phyloP scores from a whole-genome alignment of 148 eudicot species.

The Fagopyrum homotropicum region DNA sequence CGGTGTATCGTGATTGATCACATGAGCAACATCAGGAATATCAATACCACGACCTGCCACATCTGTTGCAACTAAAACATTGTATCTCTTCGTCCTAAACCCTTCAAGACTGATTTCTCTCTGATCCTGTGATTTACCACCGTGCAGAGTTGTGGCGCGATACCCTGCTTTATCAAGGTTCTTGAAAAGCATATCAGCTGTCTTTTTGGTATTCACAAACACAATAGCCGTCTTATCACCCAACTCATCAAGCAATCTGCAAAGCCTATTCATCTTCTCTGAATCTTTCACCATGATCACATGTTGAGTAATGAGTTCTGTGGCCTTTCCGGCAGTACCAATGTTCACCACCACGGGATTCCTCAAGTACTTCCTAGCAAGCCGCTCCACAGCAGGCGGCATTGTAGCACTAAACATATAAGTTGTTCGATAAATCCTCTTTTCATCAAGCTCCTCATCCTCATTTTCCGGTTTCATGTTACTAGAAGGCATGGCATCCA shows the following conservation, averaged over 20 bases:
- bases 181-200: conserved; percentile 40
- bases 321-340: conserved; percentile 80
- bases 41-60: conserved; percentile 70
- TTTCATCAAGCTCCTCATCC: conserved; percentile 80
- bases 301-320: conserved; percentile 64
- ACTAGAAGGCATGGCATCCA: conserved; percentile 86
- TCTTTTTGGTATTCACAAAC: conserved; percentile 46
- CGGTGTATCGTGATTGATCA: conserved; percentile 59
- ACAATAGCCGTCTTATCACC: conserved; percentile 62
- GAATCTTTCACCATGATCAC: conserved; percentile 77
- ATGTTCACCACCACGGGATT: conserved; percentile 78
- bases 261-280: conserved; percentile 53
- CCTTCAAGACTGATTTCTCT: conserved; percentile 61
- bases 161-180: conserved; percentile 42
- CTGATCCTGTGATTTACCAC: conserved; percentile 59
- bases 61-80: conserved; percentile 56
- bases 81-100: conserved; percentile 50
- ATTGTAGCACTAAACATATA: conserved; percentile 87
- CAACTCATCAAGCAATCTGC: conserved; percentile 56
- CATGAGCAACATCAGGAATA: conserved; percentile 59
- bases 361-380: conserved; percentile 77
- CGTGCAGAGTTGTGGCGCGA: conserved; percentile 64
- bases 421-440: conserved; percentile 64
- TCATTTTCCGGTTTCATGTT: conserved; percentile 79
- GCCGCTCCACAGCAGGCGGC: conserved; percentile 80